Base-by-base conservation (phyloP, 2,329 filamentous ascomycete species). In the Zymoseptoria passerinii region DNA sequence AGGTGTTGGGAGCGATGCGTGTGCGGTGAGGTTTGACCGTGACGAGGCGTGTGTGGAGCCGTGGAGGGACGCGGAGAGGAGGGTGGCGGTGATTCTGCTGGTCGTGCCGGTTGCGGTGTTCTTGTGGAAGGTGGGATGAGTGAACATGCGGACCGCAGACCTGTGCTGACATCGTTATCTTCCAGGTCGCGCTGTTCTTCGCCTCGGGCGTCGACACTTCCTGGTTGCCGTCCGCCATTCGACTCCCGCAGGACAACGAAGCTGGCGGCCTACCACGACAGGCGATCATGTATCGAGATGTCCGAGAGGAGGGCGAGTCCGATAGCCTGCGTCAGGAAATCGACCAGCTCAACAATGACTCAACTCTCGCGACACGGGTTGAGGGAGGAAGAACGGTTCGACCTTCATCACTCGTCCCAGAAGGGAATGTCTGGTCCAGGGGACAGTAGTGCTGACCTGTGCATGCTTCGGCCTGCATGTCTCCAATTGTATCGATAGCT, bases 1-100 rank as follows among this genome's bases (percentile, higher is more conserved):
- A 54, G 63, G 66, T 54, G 53, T 71, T 50, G 61, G 66, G 49
- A 49, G 57, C 19, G 63, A 71, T 50, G 69, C 73, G 10, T 87
- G 85, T 66, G 63, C 73, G 4, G 68, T 74, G 51, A 71, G 76
- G 4, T 83, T 78, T 62, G 75, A 75, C 0, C 75, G 82, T 28
- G 70, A 67, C 0, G 66, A 58, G 13, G 70, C 79, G 0, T 89
- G 86, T 57, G 68, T 78, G 8, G 76, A 58, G 1, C 76, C 78
- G 0, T 89, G 85, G 86, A 78, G 75, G n/a, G 72, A 69, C 27
- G 76, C 80, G 50, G 76, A 86, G 70, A 78, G 80, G 67, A 74
- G 72, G 5, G 77, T 78, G 28, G 79, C 83, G 0, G 80, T 81
- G 0, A 66, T 84, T 19, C 75, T 85, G 48, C 76, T 88, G 53